A percentile compares a stretch with the other conserved stretches of the same genome.
Evolutionary conservation across 352 stramenopile genomes (phyloP).

Genomic region (Phytophthora uliginosa): DNA sequence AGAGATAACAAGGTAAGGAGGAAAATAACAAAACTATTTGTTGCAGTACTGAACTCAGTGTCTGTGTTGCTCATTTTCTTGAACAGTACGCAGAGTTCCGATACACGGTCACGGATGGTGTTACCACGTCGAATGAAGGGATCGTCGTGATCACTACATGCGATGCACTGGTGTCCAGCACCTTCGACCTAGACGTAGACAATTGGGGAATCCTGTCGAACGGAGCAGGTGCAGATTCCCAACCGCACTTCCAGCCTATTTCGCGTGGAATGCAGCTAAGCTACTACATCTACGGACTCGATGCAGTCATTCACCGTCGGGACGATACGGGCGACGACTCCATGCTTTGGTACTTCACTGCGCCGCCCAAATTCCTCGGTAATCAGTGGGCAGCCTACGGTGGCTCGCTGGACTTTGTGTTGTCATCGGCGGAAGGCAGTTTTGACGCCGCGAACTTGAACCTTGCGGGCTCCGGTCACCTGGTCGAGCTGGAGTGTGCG

Average conservation of each 20-base stretch:
- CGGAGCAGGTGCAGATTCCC: constrained; percentile 33
- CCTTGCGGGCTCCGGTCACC: constrained; percentile 54
- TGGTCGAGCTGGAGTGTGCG: constrained; percentile 90
- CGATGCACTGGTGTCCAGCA: constrained; percentile 81
- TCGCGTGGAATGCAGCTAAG: constrained; percentile 80
- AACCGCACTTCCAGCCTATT: constrained; percentile 63
- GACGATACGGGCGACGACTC: constrained; percentile 75
- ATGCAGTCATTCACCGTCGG: constrained; percentile 72
- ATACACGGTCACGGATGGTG: constrained; percentile 86
- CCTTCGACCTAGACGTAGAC: constrained; percentile 84
- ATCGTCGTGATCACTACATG: constrained; percentile 84
- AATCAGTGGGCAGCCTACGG: constrained; percentile 92
- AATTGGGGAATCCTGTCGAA: constrained; percentile 87
- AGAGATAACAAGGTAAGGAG: constrained; percentile 66
- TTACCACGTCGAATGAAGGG: constrained; percentile 67
- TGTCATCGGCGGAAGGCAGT: constrained; percentile 92
- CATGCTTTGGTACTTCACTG: constrained; percentile 91
- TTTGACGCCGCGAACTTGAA: constrained; percentile 89
- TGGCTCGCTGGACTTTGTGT: constrained; percentile 91
- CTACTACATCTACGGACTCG: constrained; percentile 91
- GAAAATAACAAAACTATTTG: not conserved
- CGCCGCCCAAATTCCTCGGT: constrained; percentile 86
- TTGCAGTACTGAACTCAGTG: not conserved
- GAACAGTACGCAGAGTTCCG: constrained; percentile 87
- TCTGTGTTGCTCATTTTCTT: not conserved